A percentile compares a stretch with the other conserved stretches of the same genome.
Evolutionary conservation across 2,329 filamentous ascomycete species (phyloP).

Genomic region (Diaporthe aspalathi): DNA sequence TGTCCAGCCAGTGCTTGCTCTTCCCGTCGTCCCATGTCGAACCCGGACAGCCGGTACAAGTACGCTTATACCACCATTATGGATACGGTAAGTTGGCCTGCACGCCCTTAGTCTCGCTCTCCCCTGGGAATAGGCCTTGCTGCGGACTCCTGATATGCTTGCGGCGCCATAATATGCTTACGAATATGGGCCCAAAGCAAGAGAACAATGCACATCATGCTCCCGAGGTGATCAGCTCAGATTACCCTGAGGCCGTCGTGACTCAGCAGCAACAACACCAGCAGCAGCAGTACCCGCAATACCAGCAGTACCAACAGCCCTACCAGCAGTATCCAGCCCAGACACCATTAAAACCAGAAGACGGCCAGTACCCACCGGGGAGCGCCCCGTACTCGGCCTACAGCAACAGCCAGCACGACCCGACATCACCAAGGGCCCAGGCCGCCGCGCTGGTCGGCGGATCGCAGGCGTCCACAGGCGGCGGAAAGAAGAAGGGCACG

Average conservation of each 20-base stretch:
- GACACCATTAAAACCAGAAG: conserved; percentile 30
- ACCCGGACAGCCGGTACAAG: background rate
- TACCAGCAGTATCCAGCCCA: conserved; percentile 30
- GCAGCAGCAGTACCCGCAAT: conserved; percentile 15
- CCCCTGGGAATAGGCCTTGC: background rate
- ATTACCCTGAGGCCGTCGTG: conserved; percentile 35
- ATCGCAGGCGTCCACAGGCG: background rate
- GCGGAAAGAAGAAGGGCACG: conserved; percentile 31
- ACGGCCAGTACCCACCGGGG: background rate
- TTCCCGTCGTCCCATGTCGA: conserved; percentile 18
- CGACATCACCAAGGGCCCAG: conserved; percentile 29
- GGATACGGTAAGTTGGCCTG: conserved; percentile 10
- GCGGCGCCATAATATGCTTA: background rate
- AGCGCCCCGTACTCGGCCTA: conserved; percentile 33
- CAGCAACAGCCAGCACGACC: conserved; percentile 31
- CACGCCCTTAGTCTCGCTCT: background rate
- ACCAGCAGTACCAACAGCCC: conserved; percentile 26
- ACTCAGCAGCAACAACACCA: conserved; percentile 21
- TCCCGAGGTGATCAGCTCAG: conserved; percentile 29
- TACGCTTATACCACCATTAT: conserved; percentile 24
- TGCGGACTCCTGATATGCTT: background rate
- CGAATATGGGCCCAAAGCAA: conserved; percentile 29
- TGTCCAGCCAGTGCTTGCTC: background rate
- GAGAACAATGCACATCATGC: conserved; percentile 33
- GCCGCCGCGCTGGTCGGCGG: background rate